A percentile compares a stretch with the other conserved stretches of the same genome.
phyloP scores from a whole-genome alignment of 2,329 filamentous ascomycete species.

The Venturiaceae sp. region DNA sequence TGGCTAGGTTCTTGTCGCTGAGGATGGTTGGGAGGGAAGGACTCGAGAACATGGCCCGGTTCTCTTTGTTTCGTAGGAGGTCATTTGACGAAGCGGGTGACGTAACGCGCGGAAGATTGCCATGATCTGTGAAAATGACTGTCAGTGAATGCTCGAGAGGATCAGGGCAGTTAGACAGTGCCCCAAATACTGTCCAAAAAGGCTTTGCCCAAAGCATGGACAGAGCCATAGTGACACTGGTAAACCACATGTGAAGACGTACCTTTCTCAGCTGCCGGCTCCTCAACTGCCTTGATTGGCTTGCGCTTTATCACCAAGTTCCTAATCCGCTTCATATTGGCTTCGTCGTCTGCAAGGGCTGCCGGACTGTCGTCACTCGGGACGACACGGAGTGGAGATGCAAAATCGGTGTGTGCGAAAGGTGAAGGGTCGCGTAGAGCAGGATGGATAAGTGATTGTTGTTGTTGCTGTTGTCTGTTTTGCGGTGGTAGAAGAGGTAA shows the following conservation, averaged over 20 bases:
- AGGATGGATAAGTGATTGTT: background rate
- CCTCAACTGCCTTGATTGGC: background rate
- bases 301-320: constrained; percentile 2
- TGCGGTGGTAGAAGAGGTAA: background rate
- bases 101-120: background rate
- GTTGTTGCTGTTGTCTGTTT: background rate
- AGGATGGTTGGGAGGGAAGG: background rate
- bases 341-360: background rate
- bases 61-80: constrained; percentile 2
- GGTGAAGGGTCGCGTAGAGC: background rate
- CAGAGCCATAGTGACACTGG: too few relatives aligned
- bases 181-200: too few relatives aligned
- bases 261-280: background rate
- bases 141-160: background rate
- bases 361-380: background rate
- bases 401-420: background rate
- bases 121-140: background rate
- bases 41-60: background rate
- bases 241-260: background rate
- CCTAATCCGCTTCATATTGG: background rate
- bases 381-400: background rate
- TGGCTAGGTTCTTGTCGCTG: background rate
- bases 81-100: background rate
- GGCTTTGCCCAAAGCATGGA: too few relatives aligned
- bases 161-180: too few relatives aligned